A percentile compares a stretch with the other conserved stretches of the same genome.
phyloP scores from a whole-genome alignment of 1,284 basidiomycete species.

The Malassezia globosa region DNA sequence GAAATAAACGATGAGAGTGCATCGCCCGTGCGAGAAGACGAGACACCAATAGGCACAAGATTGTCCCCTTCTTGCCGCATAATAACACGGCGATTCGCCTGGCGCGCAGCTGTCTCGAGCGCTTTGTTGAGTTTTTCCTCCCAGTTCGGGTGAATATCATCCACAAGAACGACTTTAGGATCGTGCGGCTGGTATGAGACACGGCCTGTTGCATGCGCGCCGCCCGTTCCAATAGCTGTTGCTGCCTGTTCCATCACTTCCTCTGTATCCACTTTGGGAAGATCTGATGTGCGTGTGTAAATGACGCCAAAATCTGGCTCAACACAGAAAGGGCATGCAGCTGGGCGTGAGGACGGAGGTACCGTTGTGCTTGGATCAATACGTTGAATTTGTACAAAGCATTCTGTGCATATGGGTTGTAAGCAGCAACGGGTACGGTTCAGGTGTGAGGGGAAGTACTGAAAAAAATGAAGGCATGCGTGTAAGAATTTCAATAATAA shows the following conservation, averaged over 20 bases:
- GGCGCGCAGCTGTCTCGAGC: constrained; percentile 29
- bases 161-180: constrained; percentile 25
- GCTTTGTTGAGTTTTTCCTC: constrained; percentile 33
- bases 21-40: constrained; percentile 51
- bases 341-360: constrained; percentile 47
- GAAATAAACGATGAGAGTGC: constrained; percentile 31
- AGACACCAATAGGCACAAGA: constrained; percentile 89
- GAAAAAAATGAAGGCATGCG: background rate
- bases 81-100: constrained; percentile 82
- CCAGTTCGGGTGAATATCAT: constrained; percentile 44
- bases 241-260: constrained; percentile 21
- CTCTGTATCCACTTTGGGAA: constrained; percentile 1
- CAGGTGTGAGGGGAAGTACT: constrained; percentile 49
- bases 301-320: constrained; percentile 91
- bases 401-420: constrained; percentile 96
- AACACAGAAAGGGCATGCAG: constrained; percentile 91
- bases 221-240: constrained; percentile 28
- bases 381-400: constrained; percentile 97
- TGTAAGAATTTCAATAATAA: too few species aligned
- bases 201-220: constrained; percentile 14
- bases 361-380: constrained; percentile 58
- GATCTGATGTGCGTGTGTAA: constrained; percentile 56
- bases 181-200: constrained; percentile 21
- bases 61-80: constrained; percentile 97
- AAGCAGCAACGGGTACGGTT: constrained; percentile 94